Conservation (phyloP, 768 basidiomycete genomes). For the Leccinum olivaceopallidum region DNA sequence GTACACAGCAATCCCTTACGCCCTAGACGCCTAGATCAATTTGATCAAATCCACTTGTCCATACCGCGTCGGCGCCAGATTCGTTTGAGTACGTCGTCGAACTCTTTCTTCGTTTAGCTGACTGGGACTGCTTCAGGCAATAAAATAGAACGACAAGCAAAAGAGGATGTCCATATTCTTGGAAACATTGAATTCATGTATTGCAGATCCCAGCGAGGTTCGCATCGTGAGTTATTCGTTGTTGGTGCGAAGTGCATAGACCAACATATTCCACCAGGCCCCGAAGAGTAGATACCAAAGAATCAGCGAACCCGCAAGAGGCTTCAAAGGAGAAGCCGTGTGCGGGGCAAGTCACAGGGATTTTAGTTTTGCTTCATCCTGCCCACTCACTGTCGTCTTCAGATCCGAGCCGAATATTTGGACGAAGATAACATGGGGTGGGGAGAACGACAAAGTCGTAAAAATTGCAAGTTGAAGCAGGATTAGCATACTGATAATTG, state of each 20-base stretch:
- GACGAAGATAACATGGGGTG: slow-evolving; percentile 32
- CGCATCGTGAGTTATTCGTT: slow-evolving; percentile 14
- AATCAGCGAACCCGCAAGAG: slow-evolving; percentile 12
- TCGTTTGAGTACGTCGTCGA: slow-evolving; percentile 2
- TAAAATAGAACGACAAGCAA: slow-evolving; percentile 9
- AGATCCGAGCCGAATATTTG: slow-evolving; percentile 27
- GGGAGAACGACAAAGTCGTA: slow-evolving; percentile 17
- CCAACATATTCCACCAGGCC: slow-evolving; percentile 9
- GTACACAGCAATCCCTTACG: slow-evolving; percentile 1
- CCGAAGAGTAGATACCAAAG: slow-evolving; percentile 18
- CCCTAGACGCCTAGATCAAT: slow-evolving; percentile 9
- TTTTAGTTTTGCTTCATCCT: neutral
- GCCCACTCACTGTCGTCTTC: neutral
- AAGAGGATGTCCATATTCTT: slow-evolving; percentile 9
- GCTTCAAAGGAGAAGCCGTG: slow-evolving; percentile 20
- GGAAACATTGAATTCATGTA: slow-evolving; percentile 23
- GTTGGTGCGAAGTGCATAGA: neutral
- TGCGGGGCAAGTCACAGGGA: slow-evolving; percentile 18
- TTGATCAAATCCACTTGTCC: slow-evolving; percentile 2
- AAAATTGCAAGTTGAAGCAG: slow-evolving; percentile 6
- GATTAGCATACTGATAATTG: neutral
- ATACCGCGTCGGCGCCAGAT: neutral
- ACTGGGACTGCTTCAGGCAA: slow-evolving; percentile 7
- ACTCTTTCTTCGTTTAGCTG: neutral
- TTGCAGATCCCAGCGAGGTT: slow-evolving; percentile 17